Percentiles rank a stretch among this genome's conserved stretches.
Conservation (phyloP, 768 basidiomycete species). For the Termitomyces sp. region DNA sequence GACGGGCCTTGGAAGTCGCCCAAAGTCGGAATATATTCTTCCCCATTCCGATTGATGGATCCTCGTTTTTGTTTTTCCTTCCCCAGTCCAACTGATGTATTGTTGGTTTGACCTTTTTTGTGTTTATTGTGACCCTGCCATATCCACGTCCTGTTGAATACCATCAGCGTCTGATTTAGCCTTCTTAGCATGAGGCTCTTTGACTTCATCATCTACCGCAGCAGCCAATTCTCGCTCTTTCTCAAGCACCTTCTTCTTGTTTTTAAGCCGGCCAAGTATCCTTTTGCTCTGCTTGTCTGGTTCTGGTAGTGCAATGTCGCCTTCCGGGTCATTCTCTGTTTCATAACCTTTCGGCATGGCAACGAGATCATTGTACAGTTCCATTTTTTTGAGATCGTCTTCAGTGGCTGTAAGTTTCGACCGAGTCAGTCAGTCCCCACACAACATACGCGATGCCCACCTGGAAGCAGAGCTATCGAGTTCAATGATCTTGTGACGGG, state of each 20-base stretch:
- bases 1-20: slow-evolving; percentile 21
- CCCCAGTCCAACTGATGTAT: too few relatives aligned
- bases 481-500: slow-evolving; percentile 41
- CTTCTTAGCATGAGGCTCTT: slow-evolving; percentile 31
- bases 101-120: not conserved
- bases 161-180: slow-evolving; percentile 24
- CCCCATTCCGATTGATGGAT: not conserved
- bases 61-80: not conserved
- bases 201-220: slow-evolving; percentile 14
- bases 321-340: slow-evolving; percentile 33
- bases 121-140: slow-evolving; percentile 9
- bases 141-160: slow-evolving; percentile 14
- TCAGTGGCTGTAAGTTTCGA: slow-evolving; percentile 32
- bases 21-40: slow-evolving; percentile 17
- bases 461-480: slow-evolving; percentile 35
- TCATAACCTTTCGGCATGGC: slow-evolving; percentile 50
- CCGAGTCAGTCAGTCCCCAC: not conserved
- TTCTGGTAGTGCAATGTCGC: slow-evolving; percentile 21
- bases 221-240: slow-evolving; percentile 18
- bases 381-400: slow-evolving; percentile 45
- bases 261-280: slow-evolving; percentile 43
- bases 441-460: slow-evolving; percentile 24
- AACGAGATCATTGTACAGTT: slow-evolving; percentile 43
- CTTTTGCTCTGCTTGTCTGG: slow-evolving; percentile 32
- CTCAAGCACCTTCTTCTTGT: slow-evolving; percentile 40